Conservation (phyloP, 1,284 basidiomycete species). For the Ganoderma sinense region DNA sequence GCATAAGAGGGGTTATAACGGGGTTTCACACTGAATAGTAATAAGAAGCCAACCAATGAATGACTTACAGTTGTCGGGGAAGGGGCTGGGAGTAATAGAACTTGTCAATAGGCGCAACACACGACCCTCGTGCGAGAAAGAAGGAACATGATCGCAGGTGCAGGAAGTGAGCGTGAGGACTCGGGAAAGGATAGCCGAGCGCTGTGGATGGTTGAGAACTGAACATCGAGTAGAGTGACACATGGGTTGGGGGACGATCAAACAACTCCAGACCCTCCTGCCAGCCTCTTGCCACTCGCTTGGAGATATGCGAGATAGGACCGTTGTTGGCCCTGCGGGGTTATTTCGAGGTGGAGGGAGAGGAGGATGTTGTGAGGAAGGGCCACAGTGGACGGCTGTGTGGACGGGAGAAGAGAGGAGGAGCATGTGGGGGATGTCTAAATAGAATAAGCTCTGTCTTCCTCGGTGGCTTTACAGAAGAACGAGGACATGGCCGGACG, state of each 20-base stretch:
- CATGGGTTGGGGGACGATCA: conserved; percentile 11
- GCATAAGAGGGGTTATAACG: conserved; percentile 27
- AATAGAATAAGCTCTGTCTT: conserved; percentile 25
- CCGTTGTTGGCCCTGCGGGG: not conserved
- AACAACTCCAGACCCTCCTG: not conserved
- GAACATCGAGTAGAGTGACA: conserved; percentile 1
- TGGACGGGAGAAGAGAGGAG: conserved; percentile 11
- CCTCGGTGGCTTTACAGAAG: conserved; percentile 19
- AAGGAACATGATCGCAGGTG: conserved; percentile 25
- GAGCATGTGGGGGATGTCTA: conserved; percentile 19
- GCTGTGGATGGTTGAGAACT: conserved; percentile 10
- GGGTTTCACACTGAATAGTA: conserved; percentile 24
- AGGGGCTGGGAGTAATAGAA: conserved; percentile 30
- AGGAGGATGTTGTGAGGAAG: not conserved
- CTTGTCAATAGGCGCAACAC: conserved; percentile 27
- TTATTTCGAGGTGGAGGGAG: not conserved
- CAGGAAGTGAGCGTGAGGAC: conserved; percentile 17
- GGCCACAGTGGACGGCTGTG: conserved; percentile 15
- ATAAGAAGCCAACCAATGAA: conserved; percentile 30
- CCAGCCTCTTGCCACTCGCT: not conserved
- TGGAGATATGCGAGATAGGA: not conserved
- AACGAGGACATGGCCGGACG: not conserved
- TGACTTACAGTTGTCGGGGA: conserved; percentile 28
- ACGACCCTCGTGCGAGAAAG: conserved; percentile 29
- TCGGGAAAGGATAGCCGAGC: conserved; percentile 18